These are phyloP conservation scores for Neurospora sp. DNA, from an alignment of 495 filamentous ascomycete species.

Conservation along the genomic window DNA sequence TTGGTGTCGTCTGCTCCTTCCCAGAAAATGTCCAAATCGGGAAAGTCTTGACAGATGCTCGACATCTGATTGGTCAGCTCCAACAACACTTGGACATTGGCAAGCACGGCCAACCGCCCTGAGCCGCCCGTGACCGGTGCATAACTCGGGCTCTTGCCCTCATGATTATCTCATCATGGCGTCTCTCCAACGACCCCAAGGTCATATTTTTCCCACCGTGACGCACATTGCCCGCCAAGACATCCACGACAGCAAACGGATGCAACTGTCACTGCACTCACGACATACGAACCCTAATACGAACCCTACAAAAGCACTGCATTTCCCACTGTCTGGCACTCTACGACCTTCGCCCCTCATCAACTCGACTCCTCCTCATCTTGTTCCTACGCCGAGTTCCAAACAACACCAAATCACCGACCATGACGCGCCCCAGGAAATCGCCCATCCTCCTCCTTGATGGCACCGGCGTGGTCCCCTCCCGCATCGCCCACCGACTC, in stretches of 20 bases:
- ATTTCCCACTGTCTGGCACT: not conserved
- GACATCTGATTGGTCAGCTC: not conserved
- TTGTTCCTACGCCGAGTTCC: not conserved
- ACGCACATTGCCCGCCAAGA: not conserved
- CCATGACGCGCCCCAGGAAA: not conserved
- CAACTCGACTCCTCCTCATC: not conserved
- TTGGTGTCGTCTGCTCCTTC: too few relatives aligned
- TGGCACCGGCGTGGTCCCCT: conserved; percentile 39
- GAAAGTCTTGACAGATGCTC: not conserved
- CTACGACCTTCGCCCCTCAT: not conserved
- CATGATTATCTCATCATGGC: not conserved
- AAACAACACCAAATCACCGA: not conserved
- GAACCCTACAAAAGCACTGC: not conserved
- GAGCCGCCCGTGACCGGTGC: not conserved
- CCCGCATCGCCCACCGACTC: conserved; percentile 31
- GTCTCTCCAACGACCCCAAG: not conserved
- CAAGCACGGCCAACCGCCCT: not conserved
- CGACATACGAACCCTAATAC: not conserved
- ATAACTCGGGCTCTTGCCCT: not conserved
- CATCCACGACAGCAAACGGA: not conserved
- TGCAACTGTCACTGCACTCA: not conserved
- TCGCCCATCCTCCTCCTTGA: conserved; percentile 34
- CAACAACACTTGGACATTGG: not conserved
- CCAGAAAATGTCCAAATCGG: not conserved
- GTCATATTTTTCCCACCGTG: not conserved